Evolutionary conservation across 1,139 yeast species (phyloP), one percentile per base, ranked within the genome.

Genomic region (Casaregolazyma lundiana): DNA sequence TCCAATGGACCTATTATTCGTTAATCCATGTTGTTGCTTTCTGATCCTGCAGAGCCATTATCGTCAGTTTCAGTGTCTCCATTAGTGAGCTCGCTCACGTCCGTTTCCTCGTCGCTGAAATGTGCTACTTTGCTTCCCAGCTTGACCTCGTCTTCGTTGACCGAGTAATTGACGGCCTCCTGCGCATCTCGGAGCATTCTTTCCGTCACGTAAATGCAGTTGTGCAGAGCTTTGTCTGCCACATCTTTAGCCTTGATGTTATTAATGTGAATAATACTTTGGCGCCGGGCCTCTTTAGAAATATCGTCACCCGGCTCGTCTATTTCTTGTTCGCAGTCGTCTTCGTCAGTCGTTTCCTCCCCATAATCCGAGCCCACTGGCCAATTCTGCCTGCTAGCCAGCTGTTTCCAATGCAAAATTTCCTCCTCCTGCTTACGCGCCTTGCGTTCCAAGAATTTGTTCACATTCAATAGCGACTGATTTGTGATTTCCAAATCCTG

Each of bases 401-500:
- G 35, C 15, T 37, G 24, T 35, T 47, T 45, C 18, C 52, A 45
- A 9, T 39, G 41, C 34, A 53, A 57, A 6, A 56, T 45, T 19
- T 57, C 58, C 24, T 47, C 50, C 4, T 50, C 43, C 44, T 58
- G 60, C 7, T 44, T 43, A 17, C 58, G 48, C 24, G 60, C 39
- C 38, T 50, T 44, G 40, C 53, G 56, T 43, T 62, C 65, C 29
- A 62, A 47, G 44, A 54, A 59, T 42, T 56, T 54, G 51, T 62
- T 62, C 11, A 62, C 57, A 6, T 58, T 53, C 46, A 60, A 45
- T 24, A 62, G 47, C 3, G 64, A 59, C 18, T 53, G 47, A 48
- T 62, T 62, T 6, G 64, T 55, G 13, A 62, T 61, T 47, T 62
- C 64, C 44, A 62, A 42, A 37, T 62, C 65, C 52, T 53, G 48